Percentiles rank a stretch among this genome's conserved stretches.
Evolutionary conservation across 2,329 filamentous ascomycete genomes (phyloP).

Genomic region (Nannizziopsis barbatae): DNA sequence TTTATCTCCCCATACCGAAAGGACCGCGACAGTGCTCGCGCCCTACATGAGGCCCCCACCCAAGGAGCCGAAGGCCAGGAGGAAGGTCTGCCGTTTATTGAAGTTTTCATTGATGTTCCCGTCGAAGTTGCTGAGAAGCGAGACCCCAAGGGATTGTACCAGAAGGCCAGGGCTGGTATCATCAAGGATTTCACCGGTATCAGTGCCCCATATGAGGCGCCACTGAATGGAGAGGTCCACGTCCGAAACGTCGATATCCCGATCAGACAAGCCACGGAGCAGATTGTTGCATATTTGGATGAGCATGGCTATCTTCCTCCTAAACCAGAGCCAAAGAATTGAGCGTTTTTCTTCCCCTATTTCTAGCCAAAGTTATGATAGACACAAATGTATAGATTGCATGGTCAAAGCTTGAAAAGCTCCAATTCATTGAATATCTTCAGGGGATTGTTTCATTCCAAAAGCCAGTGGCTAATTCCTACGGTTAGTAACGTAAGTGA

Average conservation of each 20-base stretch:
- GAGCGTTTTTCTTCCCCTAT: slow-evolving; percentile 7
- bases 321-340: slow-evolving; percentile 22
- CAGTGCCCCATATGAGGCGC: slow-evolving; percentile 87
- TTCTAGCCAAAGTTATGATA: slow-evolving; percentile 3
- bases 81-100: slow-evolving; percentile 70
- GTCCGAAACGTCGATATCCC: slow-evolving; percentile 71
- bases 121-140: slow-evolving; percentile 86
- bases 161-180: slow-evolving; percentile 84
- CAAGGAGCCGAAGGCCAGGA: slow-evolving; percentile 46
- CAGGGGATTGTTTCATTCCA: background rate
- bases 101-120: slow-evolving; percentile 86
- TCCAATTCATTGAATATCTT: background rate
- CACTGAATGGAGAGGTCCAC: slow-evolving; percentile 72
- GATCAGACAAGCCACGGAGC: slow-evolving; percentile 76
- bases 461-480: background rate
- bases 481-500: background rate
- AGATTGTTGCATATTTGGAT: slow-evolving; percentile 70
- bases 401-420: slow-evolving; percentile 4
- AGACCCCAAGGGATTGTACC: slow-evolving; percentile 95
- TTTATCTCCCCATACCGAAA: slow-evolving; percentile 94
- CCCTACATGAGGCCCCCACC: slow-evolving; percentile 58
- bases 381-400: slow-evolving; percentile 10
- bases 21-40: slow-evolving; percentile 71
- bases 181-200: slow-evolving; percentile 98
- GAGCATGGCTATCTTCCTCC: slow-evolving; percentile 51